Conservation (phyloP, 2,329 filamentous ascomycete species). For the Fusarium falciforme region DNA sequence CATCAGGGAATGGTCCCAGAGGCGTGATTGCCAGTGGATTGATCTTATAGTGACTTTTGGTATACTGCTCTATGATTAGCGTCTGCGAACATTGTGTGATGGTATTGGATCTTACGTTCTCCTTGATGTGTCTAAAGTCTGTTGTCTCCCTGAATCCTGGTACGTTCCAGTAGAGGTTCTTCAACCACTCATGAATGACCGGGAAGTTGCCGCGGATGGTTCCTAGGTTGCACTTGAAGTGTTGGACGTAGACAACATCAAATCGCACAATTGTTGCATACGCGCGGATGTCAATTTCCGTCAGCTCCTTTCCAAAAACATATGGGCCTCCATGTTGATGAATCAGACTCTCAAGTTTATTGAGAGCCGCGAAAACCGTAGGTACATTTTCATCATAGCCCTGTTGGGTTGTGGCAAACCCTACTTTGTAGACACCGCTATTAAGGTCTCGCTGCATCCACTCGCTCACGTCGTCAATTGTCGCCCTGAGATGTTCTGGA, state of each 20-base stretch:
- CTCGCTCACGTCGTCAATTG: constrained; percentile 73
- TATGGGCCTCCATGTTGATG: constrained; percentile 59
- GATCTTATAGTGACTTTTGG: constrained; percentile 42
- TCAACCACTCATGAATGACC: constrained; percentile 74
- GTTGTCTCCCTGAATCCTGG: constrained; percentile 64
- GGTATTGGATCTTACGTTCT: constrained; percentile 53
- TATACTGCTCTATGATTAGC: constrained; percentile 32
- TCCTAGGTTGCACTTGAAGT: constrained; percentile 73
- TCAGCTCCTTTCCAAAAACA: constrained; percentile 72
- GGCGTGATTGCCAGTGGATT: constrained; percentile 45
- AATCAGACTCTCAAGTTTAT: constrained; percentile 71
- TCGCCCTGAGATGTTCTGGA: constrained; percentile 59
- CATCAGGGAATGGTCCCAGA: constrained; percentile 41
- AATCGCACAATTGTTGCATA: constrained; percentile 75
- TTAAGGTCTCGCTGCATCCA: constrained; percentile 71
- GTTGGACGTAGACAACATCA: constrained; percentile 74
- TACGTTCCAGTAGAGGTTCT: constrained; percentile 76
- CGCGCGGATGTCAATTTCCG: constrained; percentile 75
- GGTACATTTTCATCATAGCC: constrained; percentile 72
- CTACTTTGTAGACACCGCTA: constrained; percentile 64
- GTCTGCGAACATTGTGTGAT: not conserved
- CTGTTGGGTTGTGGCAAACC: constrained; percentile 74
- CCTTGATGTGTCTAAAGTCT: constrained; percentile 75
- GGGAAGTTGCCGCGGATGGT: constrained; percentile 74
- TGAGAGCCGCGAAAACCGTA: constrained; percentile 73